Evolutionary conservation across 176 grass and related monocot genomes (phyloP), one percentile per base, ranked within the genome.

Genomic region (Avena sativa): DNA sequence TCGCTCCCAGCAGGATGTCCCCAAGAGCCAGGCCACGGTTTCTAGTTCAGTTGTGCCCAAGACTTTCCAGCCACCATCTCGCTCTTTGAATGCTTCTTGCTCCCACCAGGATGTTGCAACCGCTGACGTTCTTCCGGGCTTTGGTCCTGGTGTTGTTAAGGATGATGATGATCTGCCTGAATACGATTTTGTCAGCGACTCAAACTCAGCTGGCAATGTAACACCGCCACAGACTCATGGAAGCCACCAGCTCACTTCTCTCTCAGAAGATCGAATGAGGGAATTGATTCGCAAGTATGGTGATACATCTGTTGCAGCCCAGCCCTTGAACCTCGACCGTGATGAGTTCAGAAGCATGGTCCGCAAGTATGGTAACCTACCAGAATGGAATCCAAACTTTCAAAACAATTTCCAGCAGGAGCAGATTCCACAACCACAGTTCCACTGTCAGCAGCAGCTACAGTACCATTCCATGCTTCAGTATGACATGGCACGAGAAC

Each of bases 111-210:
- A 93, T 55, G 85, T 83, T 80, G 71, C 21, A 68, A 58, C 74
- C 14, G 62, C 81, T 79, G 86, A 89, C 13, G 70, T 95, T 79
- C 89, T 70, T 43, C 91, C 72, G 3, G 93, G 88, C 52, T 81
- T 88, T 87, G 84, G 89, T 60, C 83, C 88, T 10, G 61, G 84
- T 17, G 46, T n/a, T 85, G 30, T 63, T 77, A 90, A 38, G 91
- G 89, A 82, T 47, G 91, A 89, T n/a, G 88, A 86, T 84, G 88
- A 92, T 51, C 81, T 91, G 28, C 89, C 88, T 80, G 93, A 91
- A 71, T 89, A 86, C 83, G 84, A 79, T 87, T 91, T 86, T 89
- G 48, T 53, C 48, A 79, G 78, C 6, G 48, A 61, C 46, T 71
- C 85, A 48, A 85, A 84, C 5, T 9, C 70, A 34, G 72, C 55